A percentile compares a stretch with the other conserved stretches of the same genome.
These are phyloP conservation scores for Anisogramma anomala DNA, from an alignment of 2,329 filamentous ascomycete genomes.

Conservation along the genomic window DNA sequence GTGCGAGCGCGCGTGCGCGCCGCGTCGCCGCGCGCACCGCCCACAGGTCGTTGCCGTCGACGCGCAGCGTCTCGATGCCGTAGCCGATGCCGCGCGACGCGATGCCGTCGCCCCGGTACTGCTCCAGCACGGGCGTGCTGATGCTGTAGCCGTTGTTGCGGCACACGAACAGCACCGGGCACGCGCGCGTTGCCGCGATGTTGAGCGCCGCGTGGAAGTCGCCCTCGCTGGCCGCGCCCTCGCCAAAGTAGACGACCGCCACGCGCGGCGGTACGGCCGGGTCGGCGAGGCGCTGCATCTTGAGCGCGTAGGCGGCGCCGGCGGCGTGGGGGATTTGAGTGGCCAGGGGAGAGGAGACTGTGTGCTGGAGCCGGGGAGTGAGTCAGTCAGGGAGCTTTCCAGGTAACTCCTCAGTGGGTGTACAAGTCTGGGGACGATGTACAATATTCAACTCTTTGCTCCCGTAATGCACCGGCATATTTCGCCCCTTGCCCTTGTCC, in stretches of 20 bases:
- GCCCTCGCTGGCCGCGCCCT: conserved; percentile 70
- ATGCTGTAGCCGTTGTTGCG: conserved; percentile 79
- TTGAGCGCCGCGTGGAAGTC: conserved; percentile 77
- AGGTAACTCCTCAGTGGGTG: neutral
- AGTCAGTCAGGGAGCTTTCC: neutral
- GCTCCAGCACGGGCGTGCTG: conserved; percentile 65
- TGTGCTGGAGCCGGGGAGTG: too few relatives aligned
- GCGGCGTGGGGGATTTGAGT: conserved; percentile 73
- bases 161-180: conserved; percentile 68
- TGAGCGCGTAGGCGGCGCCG: conserved; percentile 68
- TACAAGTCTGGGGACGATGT: conserved; percentile 23
- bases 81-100: conserved; percentile 67
- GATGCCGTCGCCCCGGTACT: conserved; percentile 74
- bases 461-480: conserved; percentile 97
- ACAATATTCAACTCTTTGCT: conserved; percentile 75
- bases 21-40: conserved; percentile 59
- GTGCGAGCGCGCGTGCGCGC: conserved; percentile 64
- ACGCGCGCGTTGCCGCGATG: conserved; percentile 65
- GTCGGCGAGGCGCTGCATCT: conserved; percentile 57
- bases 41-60: conserved; percentile 74
- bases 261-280: conserved; percentile 49
- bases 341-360: conserved; percentile 65
- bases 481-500: conserved; percentile 70
- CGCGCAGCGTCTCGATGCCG: conserved; percentile 72
- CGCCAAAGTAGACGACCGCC: conserved; percentile 68